A percentile compares a stretch with the other conserved stretches of the same genome.
These are phyloP conservation scores for Wickerhamomyces strasburgensis DNA, from an alignment of 805 yeast species.

Conservation along the genomic window DNA sequence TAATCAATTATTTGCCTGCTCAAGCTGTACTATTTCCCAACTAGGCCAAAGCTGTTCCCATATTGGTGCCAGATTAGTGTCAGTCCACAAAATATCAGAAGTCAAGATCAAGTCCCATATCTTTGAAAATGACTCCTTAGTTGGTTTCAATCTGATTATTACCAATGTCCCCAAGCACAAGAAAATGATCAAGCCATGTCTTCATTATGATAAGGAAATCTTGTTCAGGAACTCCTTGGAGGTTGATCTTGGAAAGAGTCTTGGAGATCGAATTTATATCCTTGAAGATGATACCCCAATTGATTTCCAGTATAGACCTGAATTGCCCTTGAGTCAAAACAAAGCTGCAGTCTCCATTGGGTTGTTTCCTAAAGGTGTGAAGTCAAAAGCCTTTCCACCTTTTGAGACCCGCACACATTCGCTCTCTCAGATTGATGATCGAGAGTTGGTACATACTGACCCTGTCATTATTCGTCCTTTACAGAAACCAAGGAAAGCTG, in stretches of 20 bases:
- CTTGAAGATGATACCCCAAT: slow-evolving; percentile 6
- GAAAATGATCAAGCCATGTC: slow-evolving; percentile 3
- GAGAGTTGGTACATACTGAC: not conserved
- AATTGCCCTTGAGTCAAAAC: not conserved
- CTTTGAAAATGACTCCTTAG: not conserved
- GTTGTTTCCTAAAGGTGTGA: slow-evolving; percentile 1
- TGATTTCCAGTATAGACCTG: slow-evolving; percentile 1
- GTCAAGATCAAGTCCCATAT: slow-evolving; percentile 1
- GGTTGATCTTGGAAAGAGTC: slow-evolving; percentile 5
- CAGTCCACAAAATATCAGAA: slow-evolving; percentile 2
- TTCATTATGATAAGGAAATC: slow-evolving; percentile 10
- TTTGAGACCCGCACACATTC: not conserved
- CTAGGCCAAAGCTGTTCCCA: slow-evolving; percentile 8
- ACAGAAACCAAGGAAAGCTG: not conserved
- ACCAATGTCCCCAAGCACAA: slow-evolving; percentile 2
- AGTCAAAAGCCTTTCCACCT: not conserved
- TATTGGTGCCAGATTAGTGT: not conserved
- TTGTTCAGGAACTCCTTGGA: slow-evolving; percentile 9
- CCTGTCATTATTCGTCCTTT: slow-evolving; percentile 1
- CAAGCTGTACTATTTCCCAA: slow-evolving; percentile 1
- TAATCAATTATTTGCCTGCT: slow-evolving; percentile 9
- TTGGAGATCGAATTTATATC: slow-evolving; percentile 10
- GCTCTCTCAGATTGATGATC: not conserved
- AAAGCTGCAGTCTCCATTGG: not conserved
- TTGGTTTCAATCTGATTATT: not conserved